These are phyloP conservation scores for Filosporella fistucella DNA, from an alignment of 495 filamentous ascomycete species.

Conservation along the genomic window DNA sequence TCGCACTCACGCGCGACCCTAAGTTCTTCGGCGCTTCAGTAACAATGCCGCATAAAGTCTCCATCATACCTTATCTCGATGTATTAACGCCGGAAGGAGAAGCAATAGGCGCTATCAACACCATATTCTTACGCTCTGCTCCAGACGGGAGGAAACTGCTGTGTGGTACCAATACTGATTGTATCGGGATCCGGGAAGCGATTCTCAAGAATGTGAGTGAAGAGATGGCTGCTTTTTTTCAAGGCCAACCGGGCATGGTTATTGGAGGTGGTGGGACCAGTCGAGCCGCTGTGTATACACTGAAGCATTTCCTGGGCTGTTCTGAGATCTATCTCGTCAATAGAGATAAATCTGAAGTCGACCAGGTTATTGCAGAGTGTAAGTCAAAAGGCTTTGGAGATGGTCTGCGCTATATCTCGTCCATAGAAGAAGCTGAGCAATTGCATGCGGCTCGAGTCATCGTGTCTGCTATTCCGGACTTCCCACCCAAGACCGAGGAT, in stretches of 20 bases:
- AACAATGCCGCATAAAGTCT: constrained; percentile 74
- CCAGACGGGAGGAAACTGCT: constrained; percentile 36
- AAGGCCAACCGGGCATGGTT: constrained; percentile 28
- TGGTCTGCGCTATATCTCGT: constrained; percentile 49
- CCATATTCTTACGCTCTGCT: constrained; percentile 53
- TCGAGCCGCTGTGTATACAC: constrained; percentile 64
- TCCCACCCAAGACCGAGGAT: constrained; percentile 52
- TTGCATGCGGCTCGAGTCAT: constrained; percentile 56
- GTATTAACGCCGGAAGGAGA: constrained; percentile 61
- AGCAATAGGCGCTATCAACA: constrained; percentile 70
- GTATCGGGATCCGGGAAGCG: constrained; percentile 65
- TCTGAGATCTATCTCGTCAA: constrained; percentile 68
- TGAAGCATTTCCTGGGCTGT: constrained; percentile 60
- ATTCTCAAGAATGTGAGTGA: constrained; percentile 54
- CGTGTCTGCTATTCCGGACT: constrained; percentile 67
- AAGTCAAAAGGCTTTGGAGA: constrained; percentile 43
- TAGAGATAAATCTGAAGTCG: constrained; percentile 57
- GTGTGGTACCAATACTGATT: constrained; percentile 73
- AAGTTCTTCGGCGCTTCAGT: constrained; percentile 62
- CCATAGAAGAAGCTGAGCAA: constrained; percentile 46
- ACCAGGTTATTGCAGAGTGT: constrained; percentile 55
- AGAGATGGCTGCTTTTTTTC: constrained; percentile 14
- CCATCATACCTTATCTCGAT: constrained; percentile 64
- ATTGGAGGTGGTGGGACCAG: constrained; percentile 65
- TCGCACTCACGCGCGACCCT: constrained; percentile 41